Evolutionary conservation across 495 filamentous ascomycete species (phyloP), one percentile per base, ranked within the genome.

Genomic region (Penicillium cataractarum): DNA sequence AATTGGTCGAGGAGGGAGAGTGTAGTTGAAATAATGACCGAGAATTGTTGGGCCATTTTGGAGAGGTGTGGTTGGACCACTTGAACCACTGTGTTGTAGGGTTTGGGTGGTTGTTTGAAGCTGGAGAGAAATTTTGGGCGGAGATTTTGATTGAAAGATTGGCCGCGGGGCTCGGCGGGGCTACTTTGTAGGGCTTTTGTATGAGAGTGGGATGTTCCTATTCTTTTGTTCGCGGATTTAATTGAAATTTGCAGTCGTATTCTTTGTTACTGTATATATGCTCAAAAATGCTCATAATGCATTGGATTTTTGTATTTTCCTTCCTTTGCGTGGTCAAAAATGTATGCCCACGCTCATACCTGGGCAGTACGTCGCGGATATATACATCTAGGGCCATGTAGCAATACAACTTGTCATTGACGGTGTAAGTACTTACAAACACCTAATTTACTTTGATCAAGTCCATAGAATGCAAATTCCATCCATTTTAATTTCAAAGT

Each of bases 11-110:
- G 33, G 62, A 78, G 73, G 48, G 72, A 46, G 33, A 76, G 55
- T 15, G 74, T 72, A 5, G 79, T 76, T 46, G 56, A 57, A 10
- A 80, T 62, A 10, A 73, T 56, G 19, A 64, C 48, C 13, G 71
- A 40, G n/a, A 82, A 67, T 67, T 75, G 71, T 60, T 70, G 64
- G 0, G 79, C 72, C 79, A 80, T 82, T 68, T 63, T 76, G 58
- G n/a, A 57, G 42, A 7, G 62, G 24, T 12, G 63, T 49, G 35
- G 26, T 26, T 44, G 7, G 46, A 19, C 46, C 21, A 0, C 6
- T 21, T 13, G 22, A 31, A 19, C 42, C 32, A 44, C 27, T 58
- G 48, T 3, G 44, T 55, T 13, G 32, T 31, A 26, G 27, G 29
- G 49, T 26, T 22, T 10, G 33, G 37, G 29, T 29, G 57, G 51